These are phyloP conservation scores for Carex arenaria DNA, from an alignment of 202 grass and related monocot genomes.

Conservation along the genomic window DNA sequence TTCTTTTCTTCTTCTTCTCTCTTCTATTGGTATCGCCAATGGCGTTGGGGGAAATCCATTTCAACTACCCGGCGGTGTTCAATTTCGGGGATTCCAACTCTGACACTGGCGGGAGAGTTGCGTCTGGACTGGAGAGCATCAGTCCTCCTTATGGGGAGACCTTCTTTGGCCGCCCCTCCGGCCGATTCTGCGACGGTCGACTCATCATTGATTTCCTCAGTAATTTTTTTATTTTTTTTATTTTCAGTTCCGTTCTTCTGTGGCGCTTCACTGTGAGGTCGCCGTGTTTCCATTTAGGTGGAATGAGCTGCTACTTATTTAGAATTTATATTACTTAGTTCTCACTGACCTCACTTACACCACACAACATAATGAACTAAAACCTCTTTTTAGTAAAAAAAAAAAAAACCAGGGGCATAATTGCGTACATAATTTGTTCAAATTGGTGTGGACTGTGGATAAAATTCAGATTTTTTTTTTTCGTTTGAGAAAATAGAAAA, in stretches of 20 bases:
- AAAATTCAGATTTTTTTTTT: not conserved
- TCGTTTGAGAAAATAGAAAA: not conserved
- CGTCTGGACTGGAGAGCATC: conserved; percentile 73
- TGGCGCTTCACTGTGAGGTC: not conserved
- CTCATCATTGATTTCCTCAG: conserved; percentile 93
- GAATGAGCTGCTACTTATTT: not conserved
- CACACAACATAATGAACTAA: not conserved
- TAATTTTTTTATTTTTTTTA: conserved; percentile 11
- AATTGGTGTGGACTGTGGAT: not conserved
- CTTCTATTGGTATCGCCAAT: not conserved
- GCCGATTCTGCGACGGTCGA: conserved; percentile 88
- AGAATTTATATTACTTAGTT: not conserved
- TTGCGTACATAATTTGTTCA: not conserved
- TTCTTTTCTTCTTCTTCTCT: not conserved
- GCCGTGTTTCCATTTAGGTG: not conserved
- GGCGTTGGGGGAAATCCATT: conserved; percentile 29
- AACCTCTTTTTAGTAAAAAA: not conserved
- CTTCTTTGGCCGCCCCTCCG: conserved; percentile 67
- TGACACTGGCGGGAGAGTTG: conserved; percentile 79
- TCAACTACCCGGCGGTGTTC: conserved; percentile 75
- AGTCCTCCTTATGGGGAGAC: conserved; percentile 72
- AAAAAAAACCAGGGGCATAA: not conserved
- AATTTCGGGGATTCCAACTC: conserved; percentile 99
- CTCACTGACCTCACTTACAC: not conserved
- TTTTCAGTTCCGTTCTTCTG: not conserved